Conservation (phyloP, 768 basidiomycete genomes). For the Collybia sordida region DNA sequence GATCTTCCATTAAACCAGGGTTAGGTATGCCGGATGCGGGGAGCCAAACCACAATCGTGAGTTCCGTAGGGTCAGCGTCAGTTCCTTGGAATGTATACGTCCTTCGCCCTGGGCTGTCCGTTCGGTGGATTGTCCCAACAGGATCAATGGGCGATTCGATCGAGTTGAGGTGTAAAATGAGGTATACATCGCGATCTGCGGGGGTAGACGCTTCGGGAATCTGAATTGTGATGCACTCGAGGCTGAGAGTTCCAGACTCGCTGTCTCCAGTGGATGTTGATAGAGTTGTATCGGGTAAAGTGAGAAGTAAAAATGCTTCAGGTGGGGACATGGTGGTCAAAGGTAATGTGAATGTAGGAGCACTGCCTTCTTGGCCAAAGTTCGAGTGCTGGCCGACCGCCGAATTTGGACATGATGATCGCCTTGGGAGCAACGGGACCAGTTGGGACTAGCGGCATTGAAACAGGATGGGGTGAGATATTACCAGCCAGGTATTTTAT, state of each 20-base stretch:
- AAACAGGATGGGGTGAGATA: no score
- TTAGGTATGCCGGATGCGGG: constrained; percentile 24
- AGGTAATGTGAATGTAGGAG: neutral
- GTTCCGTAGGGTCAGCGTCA: constrained; percentile 32
- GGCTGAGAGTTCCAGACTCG: constrained; percentile 45
- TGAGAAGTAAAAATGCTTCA: constrained; percentile 58
- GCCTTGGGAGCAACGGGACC: no score
- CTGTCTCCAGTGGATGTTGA: constrained; percentile 22
- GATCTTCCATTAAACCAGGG: constrained; percentile 46
- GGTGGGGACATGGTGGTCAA: constrained; percentile 10
- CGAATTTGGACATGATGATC: neutral
- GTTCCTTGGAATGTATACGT: constrained; percentile 45
- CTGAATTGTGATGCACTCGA: constrained; percentile 63
- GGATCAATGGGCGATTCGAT: constrained; percentile 67
- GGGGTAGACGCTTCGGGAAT: constrained; percentile 28
- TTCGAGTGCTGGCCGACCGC: neutral
- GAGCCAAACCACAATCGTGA: constrained; percentile 34
- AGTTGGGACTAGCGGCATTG: no score
- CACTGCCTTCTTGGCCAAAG: neutral
- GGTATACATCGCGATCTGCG: constrained; percentile 58
- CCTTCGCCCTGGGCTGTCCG: constrained; percentile 32
- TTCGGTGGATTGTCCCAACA: constrained; percentile 40
- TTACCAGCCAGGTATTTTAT: no score
- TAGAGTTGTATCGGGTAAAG: constrained; percentile 47
- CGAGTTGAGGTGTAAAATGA: constrained; percentile 56